Conservation (phyloP, 2,329 filamentous ascomycete genomes). For the Plectosphaerella plurivora region DNA sequence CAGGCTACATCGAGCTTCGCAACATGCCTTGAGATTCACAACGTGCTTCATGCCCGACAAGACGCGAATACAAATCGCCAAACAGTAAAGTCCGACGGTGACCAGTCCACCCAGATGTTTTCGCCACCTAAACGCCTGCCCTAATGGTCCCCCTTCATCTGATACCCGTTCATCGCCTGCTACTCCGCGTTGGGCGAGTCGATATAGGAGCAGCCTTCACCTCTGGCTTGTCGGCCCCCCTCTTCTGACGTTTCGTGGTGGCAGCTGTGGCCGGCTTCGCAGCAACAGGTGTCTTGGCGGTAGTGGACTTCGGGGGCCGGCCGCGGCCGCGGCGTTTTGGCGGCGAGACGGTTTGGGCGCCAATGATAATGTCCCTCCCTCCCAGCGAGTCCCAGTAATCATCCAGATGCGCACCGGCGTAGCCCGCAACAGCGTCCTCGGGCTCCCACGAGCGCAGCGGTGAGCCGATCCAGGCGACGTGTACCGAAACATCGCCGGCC, state of each 20-base stretch:
- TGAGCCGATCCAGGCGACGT: conserved; percentile 9
- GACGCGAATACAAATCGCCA: too few relatives aligned
- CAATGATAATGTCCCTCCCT: conserved; percentile 20
- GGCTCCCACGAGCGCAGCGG: conserved; percentile 11
- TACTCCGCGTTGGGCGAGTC: not conserved
- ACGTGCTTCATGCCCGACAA: too few relatives aligned
- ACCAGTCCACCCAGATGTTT: not conserved
- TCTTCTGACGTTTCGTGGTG: not conserved
- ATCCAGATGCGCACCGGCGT: conserved; percentile 9
- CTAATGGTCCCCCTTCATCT: not conserved
- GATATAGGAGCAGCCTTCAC: not conserved
- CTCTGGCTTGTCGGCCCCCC: not conserved
- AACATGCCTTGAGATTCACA: too few relatives aligned
- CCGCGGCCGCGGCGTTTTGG: conserved; percentile 7
- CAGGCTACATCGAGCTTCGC: too few relatives aligned
- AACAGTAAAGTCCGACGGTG: too few relatives aligned
- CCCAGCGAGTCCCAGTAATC: conserved; percentile 26
- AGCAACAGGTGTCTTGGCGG: not conserved
- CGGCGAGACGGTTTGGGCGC: not conserved
- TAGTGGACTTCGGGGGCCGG: conserved; percentile 4
- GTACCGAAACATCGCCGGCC: conserved; percentile 3
- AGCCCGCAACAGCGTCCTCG: conserved; percentile 5
- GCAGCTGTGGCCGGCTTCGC: not conserved
- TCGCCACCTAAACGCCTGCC: not conserved
- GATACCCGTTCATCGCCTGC: not conserved